These are phyloP conservation scores for Kwoniella botswanensis DNA, from an alignment of 768 basidiomycete genomes.

Conservation along the genomic window DNA sequence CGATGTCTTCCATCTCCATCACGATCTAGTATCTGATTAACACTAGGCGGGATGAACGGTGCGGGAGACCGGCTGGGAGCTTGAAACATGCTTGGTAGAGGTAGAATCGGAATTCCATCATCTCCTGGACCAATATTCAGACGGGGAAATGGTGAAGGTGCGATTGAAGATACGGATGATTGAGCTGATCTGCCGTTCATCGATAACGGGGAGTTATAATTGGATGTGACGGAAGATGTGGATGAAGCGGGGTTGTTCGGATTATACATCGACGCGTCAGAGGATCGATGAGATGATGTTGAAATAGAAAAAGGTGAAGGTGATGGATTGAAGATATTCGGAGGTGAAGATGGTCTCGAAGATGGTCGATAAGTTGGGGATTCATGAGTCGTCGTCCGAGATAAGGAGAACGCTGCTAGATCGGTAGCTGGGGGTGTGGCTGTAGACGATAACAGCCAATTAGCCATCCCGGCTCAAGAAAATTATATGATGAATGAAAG, in stretches of 20 bases:
- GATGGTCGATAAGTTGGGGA: background rate
- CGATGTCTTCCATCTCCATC: background rate
- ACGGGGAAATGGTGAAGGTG: conserved; percentile 12
- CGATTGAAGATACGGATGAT: conserved; percentile 16
- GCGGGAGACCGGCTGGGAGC: background rate
- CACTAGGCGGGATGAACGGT: conserved; percentile 23
- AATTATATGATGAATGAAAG: too few relatives aligned
- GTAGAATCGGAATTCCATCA: conserved; percentile 30
- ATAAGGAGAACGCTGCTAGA: conserved; percentile 24
- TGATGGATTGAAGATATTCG: background rate
- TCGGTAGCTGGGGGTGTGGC: conserved; percentile 25
- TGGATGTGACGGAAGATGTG: background rate
- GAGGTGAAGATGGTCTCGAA: background rate
- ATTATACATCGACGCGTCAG: background rate
- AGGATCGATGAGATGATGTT: background rate
- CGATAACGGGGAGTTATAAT: conserved; percentile 1
- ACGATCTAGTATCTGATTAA: conserved; percentile 23
- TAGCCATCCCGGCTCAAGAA: background rate
- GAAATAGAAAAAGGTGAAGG: background rate
- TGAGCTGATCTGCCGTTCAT: conserved; percentile 9
- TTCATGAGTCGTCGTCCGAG: background rate
- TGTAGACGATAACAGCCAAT: background rate
- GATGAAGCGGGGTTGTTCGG: background rate
- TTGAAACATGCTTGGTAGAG: conserved; percentile 21
- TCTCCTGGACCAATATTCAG: conserved; percentile 24